Evolutionary conservation across 1,139 yeast species (phyloP), one percentile per base, ranked within the genome.

Genomic region (Saccharomycopsis crataegensis): DNA sequence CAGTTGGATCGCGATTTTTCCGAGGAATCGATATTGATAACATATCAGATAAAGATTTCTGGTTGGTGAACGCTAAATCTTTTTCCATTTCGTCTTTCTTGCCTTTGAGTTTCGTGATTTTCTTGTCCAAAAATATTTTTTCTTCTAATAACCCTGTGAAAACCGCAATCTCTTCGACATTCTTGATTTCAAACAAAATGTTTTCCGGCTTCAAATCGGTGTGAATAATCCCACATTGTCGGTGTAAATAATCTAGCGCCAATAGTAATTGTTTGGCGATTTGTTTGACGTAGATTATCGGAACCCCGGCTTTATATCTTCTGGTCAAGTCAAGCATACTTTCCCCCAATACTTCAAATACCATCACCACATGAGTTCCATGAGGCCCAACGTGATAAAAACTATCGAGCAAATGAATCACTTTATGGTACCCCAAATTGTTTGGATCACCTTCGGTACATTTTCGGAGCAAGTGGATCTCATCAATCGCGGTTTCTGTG

Each of bases 181-280:
- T 89, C 43, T 83, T 85, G 57, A 88, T 83, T 63, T 86, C 90
- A 50, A 88, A 77, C 59, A 89, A 70, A n/a, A 89, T 85, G 65
- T 89, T 89, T 66, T 89, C 96, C 0, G 96, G 96, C 67, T 89
- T 89, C 58, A 89, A 73, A 64, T 89, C 96, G 0, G 96, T 89
- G 68, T 89, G 96, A 57, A 89, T 86, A 40, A 89, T 83, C n/a
- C 96, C 96, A 68, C 96, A 86, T 61, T 79, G 83, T 47, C 93
- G 71, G 65, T 89, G 96, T 59, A 89, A 70, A 65, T 85, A 88
- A 67, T 89, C 96, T 59, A 87, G 71, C 0, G 93, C 89, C 22
- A 84, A 73, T 52, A 88, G 70, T 43, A 88, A 76, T 67, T 89
- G 96, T 60, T 82, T 83, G 8, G 94, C 81, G 51, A 89, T 85